Percentiles rank a stretch among this genome's conserved stretches.
phyloP scores from a whole-genome alignment of 257 asterid species.

The Solanum rostratum region DNA sequence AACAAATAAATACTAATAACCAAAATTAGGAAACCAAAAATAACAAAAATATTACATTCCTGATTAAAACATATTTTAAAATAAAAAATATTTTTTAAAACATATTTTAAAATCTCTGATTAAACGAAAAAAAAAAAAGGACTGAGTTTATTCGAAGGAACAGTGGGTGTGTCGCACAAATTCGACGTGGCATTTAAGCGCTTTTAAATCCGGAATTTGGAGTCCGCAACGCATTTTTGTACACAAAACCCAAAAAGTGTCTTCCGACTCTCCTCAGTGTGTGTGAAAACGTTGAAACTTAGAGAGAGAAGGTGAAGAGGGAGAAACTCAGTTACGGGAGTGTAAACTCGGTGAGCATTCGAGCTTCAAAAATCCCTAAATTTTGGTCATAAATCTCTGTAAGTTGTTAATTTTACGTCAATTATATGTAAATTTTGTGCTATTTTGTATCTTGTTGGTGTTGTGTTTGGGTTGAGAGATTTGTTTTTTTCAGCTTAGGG shows the following conservation, averaged over 20 bases:
- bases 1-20: no score
- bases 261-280: not conserved
- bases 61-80: no score
- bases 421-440: not conserved
- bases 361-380: slow-evolving; percentile 4
- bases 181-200: slow-evolving; percentile 50
- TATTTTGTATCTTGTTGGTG: not conserved
- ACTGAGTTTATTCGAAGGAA: no score
- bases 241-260: slow-evolving; percentile 1
- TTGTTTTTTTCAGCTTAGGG: slow-evolving; percentile 26
- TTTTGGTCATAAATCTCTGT: slow-evolving; percentile 20
- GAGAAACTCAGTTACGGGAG: not conserved
- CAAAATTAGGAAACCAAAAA: no score
- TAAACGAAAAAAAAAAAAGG: no score
- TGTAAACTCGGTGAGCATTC: not conserved
- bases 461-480: not conserved
- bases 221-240: slow-evolving; percentile 48
- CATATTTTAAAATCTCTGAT: no score
- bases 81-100: no score
- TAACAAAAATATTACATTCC: no score
- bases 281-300: slow-evolving; percentile 17
- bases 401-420: not conserved
- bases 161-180: no score
- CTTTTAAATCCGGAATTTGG: slow-evolving; percentile 66
- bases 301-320: slow-evolving; percentile 3